phyloP scores from a whole-genome alignment of 306 rosid species.

The Carpinus fangiana region DNA sequence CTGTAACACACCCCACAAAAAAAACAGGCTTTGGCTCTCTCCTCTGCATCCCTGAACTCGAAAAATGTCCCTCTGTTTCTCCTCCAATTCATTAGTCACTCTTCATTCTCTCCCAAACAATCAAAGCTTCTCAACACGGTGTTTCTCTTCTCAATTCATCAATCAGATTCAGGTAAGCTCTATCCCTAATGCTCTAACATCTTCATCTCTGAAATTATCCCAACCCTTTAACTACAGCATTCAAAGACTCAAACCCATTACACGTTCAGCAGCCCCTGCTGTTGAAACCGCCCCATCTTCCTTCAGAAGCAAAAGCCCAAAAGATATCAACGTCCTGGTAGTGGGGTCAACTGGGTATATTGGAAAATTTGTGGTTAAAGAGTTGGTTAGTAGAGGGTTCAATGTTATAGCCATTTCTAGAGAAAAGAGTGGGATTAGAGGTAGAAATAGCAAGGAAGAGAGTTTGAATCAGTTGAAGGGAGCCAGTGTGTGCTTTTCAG shows the following conservation, averaged over 20 bases:
- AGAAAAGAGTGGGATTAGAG: slow-evolving; percentile 83
- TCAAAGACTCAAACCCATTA: slow-evolving; percentile 44
- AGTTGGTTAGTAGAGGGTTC: slow-evolving; percentile 77
- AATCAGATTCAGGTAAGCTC: slow-evolving; percentile 55
- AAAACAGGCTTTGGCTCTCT: slow-evolving; percentile 6
- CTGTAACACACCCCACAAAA: slow-evolving; percentile 2
- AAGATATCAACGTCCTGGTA: slow-evolving; percentile 68
- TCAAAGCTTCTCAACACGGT: slow-evolving; percentile 35
- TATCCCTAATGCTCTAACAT: slow-evolving; percentile 31
- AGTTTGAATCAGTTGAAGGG: slow-evolving; percentile 65
- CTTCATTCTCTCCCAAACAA: slow-evolving; percentile 46
- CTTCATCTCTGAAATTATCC: slow-evolving; percentile 29
- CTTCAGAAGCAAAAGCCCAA: slow-evolving; percentile 67
- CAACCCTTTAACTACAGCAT: slow-evolving; percentile 37
- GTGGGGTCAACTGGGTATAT: slow-evolving; percentile 98
- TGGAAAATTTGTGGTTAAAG: slow-evolving; percentile 84
- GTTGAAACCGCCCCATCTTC: slow-evolving; percentile 45
- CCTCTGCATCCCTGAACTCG: background rate
- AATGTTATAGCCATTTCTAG: slow-evolving; percentile 79
- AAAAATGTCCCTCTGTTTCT: slow-evolving; percentile 64
- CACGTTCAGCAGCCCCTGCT: slow-evolving; percentile 45
- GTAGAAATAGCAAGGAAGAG: slow-evolving; percentile 54
- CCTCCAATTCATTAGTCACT: slow-evolving; percentile 50
- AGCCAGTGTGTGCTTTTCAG: slow-evolving; percentile 79
- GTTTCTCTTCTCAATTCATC: slow-evolving; percentile 54